Evolutionary conservation across 192 early-diverging fungal genomes (phyloP).

Genomic region (Coemansia guatemalensis): DNA sequence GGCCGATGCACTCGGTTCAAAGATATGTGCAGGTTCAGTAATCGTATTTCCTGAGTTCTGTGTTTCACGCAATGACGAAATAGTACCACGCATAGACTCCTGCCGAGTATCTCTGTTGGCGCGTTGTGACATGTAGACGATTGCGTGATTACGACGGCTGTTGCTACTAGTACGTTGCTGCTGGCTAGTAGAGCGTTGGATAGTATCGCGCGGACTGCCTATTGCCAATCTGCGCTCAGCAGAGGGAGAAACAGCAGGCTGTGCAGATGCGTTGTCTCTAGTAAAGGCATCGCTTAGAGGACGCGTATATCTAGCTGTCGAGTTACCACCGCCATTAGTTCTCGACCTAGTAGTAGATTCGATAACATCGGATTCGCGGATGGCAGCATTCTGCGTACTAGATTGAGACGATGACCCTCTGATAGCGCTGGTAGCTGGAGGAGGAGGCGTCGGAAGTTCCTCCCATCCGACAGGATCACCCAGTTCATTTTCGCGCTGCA

Average conservation of each 20-base stretch:
- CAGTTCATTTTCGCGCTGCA: constrained; percentile 39
- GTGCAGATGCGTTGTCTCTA: background rate
- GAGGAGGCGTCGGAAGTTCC: constrained; percentile 33
- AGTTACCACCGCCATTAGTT: background rate
- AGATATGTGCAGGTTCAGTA: background rate
- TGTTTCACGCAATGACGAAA: background rate
- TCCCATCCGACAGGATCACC: constrained; percentile 43
- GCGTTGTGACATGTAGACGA: background rate
- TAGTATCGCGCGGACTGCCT: background rate
- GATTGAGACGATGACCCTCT: background rate
- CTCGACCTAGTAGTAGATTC: background rate
- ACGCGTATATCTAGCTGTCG: background rate
- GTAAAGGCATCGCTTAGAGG: background rate
- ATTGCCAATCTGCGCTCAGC: background rate
- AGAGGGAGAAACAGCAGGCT: background rate
- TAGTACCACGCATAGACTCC: constrained; percentile 10
- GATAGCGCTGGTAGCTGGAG: constrained; percentile 24
- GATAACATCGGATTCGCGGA: background rate
- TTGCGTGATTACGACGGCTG: background rate
- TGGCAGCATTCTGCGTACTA: background rate
- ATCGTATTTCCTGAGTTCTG: background rate
- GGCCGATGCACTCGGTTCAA: background rate
- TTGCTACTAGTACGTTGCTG: background rate
- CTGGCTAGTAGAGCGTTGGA: background rate
- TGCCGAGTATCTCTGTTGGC: constrained; percentile 10